These are phyloP conservation scores for Pythium brachiatum DNA, from an alignment of 352 stramenopile species.

Conservation along the genomic window DNA sequence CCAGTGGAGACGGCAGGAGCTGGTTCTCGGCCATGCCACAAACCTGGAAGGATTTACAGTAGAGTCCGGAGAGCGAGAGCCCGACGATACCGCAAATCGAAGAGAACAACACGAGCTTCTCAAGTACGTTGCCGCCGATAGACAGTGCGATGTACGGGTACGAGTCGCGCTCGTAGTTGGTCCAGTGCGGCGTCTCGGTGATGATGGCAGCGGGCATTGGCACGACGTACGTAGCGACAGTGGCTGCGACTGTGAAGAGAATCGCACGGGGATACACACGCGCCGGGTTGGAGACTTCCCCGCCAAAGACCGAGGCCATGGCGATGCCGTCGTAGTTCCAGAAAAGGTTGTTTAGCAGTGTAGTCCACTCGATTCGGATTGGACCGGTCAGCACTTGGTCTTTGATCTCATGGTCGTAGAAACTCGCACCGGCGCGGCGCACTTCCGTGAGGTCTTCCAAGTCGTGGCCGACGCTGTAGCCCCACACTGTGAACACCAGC, in stretches of 20 bases:
- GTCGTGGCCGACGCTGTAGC: slow-evolving; percentile 23
- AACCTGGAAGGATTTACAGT: slow-evolving; percentile 84
- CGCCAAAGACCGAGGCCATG: slow-evolving; percentile 86
- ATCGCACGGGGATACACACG: slow-evolving; percentile 85
- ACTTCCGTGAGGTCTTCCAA: slow-evolving; percentile 43
- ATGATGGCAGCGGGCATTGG: slow-evolving; percentile 83
- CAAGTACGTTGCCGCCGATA: slow-evolving; percentile 74
- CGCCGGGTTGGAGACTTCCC: slow-evolving; percentile 84
- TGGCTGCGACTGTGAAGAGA: slow-evolving; percentile 64
- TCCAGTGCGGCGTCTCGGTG: slow-evolving; percentile 45
- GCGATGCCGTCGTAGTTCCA: slow-evolving; percentile 96
- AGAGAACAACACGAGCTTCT: slow-evolving; percentile 70
- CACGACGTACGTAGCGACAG: slow-evolving; percentile 84
- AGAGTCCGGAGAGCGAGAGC: slow-evolving; percentile 90
- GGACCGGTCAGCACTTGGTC: slow-evolving; percentile 26
- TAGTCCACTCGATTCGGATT: slow-evolving; percentile 64
- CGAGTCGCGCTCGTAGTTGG: slow-evolving; percentile 79
- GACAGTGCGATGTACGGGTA: slow-evolving; percentile 81
- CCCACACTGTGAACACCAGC: slow-evolving; percentile 44
- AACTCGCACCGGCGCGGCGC: slow-evolving; percentile 13
- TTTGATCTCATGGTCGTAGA: background rate
- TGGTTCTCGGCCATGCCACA: slow-evolving; percentile 73
- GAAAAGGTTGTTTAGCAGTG: slow-evolving; percentile 92
- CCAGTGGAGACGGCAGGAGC: slow-evolving; percentile 77
- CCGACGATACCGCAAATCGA: slow-evolving; percentile 77